Evolutionary conservation across 305 asterid genomes (phyloP).

Genomic region (Fraxinus dipetala): DNA sequence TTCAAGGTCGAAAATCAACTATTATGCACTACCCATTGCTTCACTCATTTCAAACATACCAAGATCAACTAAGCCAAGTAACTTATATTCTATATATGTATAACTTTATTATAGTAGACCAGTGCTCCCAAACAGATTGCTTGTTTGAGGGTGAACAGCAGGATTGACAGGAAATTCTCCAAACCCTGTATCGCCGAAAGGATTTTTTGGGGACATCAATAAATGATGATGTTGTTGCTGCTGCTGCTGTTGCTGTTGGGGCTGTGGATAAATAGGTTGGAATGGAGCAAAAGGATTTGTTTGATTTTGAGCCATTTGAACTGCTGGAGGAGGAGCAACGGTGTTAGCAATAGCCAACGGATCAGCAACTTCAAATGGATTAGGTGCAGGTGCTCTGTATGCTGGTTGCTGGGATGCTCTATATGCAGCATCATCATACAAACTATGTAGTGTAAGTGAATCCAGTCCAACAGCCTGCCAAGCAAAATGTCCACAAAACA

Average conservation of each 20-base stretch:
- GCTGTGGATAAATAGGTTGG: slow-evolving; percentile 57
- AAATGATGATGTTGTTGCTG: slow-evolving; percentile 33
- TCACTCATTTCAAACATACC: slow-evolving; percentile 39
- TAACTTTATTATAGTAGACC: slow-evolving; percentile 45
- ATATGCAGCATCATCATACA: slow-evolving; percentile 81
- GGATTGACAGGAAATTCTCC: slow-evolving; percentile 53
- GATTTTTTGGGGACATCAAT: slow-evolving; percentile 56
- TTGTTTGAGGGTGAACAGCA: slow-evolving; percentile 47
- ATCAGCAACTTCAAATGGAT: slow-evolving; percentile 78
- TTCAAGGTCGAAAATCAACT: slow-evolving; percentile 28
- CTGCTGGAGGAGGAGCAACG: slow-evolving; percentile 47
- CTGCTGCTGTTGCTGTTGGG: slow-evolving; percentile 27
- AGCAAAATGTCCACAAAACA: slow-evolving; percentile 5
- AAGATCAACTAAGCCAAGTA: slow-evolving; percentile 47
- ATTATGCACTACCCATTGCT: slow-evolving; percentile 19
- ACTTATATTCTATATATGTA: slow-evolving; percentile 34
- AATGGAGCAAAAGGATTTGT: slow-evolving; percentile 66
- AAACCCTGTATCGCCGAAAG: slow-evolving; percentile 70
- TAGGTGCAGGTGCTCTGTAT: slow-evolving; percentile 81
- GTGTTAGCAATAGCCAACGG: slow-evolving; percentile 61
- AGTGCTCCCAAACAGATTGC: slow-evolving; percentile 72
- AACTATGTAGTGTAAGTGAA: slow-evolving; percentile 71
- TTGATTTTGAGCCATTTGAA: slow-evolving; percentile 58
- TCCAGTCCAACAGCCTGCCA: slow-evolving; percentile 94
- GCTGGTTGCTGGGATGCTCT: slow-evolving; percentile 85